Conservation (phyloP, 1,284 basidiomycete species). For the Ustilago sp. region DNA sequence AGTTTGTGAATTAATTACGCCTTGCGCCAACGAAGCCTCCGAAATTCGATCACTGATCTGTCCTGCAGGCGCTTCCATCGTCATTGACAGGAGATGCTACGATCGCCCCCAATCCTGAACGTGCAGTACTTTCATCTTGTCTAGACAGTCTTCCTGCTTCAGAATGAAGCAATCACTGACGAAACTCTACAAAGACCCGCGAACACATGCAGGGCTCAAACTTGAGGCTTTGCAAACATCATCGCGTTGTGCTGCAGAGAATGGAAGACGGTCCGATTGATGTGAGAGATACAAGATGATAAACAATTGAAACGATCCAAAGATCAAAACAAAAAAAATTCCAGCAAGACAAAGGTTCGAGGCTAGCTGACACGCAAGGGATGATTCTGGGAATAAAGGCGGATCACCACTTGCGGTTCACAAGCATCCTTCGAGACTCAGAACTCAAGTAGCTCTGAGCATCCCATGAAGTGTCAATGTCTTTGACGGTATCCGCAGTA, state of each 20-base stretch:
- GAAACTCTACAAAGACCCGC: neutral
- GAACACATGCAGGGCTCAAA: neutral
- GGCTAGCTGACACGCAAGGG: neutral
- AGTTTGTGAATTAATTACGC: slow-evolving; percentile 6
- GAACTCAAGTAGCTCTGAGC: slow-evolving; percentile 48
- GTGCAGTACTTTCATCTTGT: neutral
- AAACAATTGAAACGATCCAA: neutral
- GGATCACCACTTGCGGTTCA: slow-evolving; percentile 50
- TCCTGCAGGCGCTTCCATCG: neutral
- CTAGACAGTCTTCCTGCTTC: neutral
- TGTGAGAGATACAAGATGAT: slow-evolving; percentile 11
- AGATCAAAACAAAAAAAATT: neutral
- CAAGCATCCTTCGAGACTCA: slow-evolving; percentile 48
- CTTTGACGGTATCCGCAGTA: slow-evolving; percentile 47
- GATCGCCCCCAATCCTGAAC: neutral
- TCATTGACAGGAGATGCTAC: neutral
- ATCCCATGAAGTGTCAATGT: slow-evolving; percentile 41
- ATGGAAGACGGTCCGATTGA: slow-evolving; percentile 20
- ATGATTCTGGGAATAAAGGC: neutral
- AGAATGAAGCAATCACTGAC: too few species aligned
- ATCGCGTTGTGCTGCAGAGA: neutral
- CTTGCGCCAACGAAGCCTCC: neutral
- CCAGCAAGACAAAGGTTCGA: neutral
- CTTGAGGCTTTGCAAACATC: neutral
- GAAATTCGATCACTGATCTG: slow-evolving; percentile 41